These are phyloP conservation scores for Globisporangium abappressorium DNA, from an alignment of 352 stramenopile genomes.

Conservation along the genomic window DNA sequence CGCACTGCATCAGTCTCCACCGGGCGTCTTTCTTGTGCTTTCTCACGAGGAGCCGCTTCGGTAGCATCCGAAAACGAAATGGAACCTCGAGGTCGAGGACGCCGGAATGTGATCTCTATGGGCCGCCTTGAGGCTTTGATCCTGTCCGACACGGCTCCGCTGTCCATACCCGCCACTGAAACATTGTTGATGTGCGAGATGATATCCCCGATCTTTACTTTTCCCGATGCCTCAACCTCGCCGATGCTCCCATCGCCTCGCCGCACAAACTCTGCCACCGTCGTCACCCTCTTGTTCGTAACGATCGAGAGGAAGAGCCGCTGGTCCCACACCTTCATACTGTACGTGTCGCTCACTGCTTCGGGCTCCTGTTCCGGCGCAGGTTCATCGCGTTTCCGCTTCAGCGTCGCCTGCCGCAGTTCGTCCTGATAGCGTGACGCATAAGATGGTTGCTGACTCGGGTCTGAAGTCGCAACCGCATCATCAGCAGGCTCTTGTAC, in stretches of 20 bases:
- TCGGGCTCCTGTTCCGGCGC: not conserved
- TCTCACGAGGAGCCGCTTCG: not conserved
- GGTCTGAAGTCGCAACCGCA: not conserved
- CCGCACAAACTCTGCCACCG: slow-evolving; percentile 48
- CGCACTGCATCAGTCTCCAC: not conserved
- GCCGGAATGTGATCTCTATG: slow-evolving; percentile 39
- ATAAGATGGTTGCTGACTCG: not conserved
- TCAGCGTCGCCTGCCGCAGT: slow-evolving; percentile 32
- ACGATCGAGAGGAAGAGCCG: slow-evolving; percentile 70
- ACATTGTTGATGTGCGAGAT: slow-evolving; percentile 53
- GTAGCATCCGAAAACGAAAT: not conserved
- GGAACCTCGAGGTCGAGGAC: not conserved
- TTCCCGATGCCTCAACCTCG: slow-evolving; percentile 59
- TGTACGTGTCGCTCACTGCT: slow-evolving; percentile 9
- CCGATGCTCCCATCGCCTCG: slow-evolving; percentile 39
- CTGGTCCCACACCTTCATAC: slow-evolving; percentile 52
- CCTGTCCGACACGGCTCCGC: not conserved
- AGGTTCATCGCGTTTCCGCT: slow-evolving; percentile 38
- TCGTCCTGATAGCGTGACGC: slow-evolving; percentile 22
- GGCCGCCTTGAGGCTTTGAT: slow-evolving; percentile 44
- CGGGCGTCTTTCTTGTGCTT: not conserved
- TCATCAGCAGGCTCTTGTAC: slow-evolving; percentile 7
- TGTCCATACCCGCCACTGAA: slow-evolving; percentile 38
- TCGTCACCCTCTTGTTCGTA: slow-evolving; percentile 47
- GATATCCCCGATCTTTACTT: slow-evolving; percentile 48